Conservation (phyloP, 768 basidiomycete genomes). For the Coprinopsis strossmayeri region DNA sequence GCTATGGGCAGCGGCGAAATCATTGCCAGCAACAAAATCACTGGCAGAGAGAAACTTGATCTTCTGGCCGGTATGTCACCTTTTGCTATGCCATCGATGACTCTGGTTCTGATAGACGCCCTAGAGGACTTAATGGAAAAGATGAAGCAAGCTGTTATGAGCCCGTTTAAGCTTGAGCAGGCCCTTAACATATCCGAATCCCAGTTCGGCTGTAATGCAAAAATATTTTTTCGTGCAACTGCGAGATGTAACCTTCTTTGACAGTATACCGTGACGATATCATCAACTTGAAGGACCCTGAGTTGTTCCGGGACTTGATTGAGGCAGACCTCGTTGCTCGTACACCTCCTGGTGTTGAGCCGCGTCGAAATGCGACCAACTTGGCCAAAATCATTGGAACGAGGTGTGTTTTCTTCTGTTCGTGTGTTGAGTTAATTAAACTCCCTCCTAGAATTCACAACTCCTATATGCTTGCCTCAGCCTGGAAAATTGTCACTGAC, state of each 20-base stretch:
- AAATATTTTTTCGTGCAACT: no score
- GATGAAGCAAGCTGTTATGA: slow-evolving; percentile 51
- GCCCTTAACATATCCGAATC: slow-evolving; percentile 67
- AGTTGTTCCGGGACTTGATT: slow-evolving; percentile 54
- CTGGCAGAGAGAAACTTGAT: slow-evolving; percentile 76
- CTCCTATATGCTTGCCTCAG: slow-evolving; percentile 73
- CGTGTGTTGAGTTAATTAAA: not conserved
- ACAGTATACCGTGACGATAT: slow-evolving; percentile 68
- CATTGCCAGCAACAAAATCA: slow-evolving; percentile 49
- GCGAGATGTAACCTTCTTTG: no score
- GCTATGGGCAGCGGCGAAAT: slow-evolving; percentile 67
- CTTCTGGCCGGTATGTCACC: slow-evolving; percentile 57
- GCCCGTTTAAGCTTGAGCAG: slow-evolving; percentile 58
- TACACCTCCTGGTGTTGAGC: slow-evolving; percentile 27
- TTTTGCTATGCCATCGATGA: slow-evolving; percentile 5
- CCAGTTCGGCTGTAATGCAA: slow-evolving; percentile 62
- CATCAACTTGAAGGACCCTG: slow-evolving; percentile 56
- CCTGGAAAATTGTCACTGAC: slow-evolving; percentile 69
- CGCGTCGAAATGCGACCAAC: slow-evolving; percentile 36
- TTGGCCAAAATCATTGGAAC: slow-evolving; percentile 55
- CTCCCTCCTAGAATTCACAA: slow-evolving; percentile 61
- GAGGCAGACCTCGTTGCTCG: slow-evolving; percentile 51
- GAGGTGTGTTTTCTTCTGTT: slow-evolving; percentile 33
- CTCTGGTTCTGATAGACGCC: slow-evolving; percentile 6
- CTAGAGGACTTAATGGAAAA: slow-evolving; percentile 63